Conservation (phyloP, 805 yeast genomes). For the Wickerhamiella vanderwaltii region DNA sequence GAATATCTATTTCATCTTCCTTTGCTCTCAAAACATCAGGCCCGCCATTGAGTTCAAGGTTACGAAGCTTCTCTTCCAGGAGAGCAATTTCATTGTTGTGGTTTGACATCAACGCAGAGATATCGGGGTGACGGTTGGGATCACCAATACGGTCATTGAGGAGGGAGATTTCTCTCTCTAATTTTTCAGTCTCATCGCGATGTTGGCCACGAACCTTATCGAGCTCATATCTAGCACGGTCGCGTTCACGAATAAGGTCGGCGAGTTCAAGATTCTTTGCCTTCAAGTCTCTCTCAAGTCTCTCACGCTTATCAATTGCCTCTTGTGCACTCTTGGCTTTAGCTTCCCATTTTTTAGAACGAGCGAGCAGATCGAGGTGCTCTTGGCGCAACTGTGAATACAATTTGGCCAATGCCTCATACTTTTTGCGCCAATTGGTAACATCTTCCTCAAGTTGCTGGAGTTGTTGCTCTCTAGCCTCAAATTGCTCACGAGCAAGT, state of each 20-base stretch:
- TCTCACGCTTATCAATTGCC: slow-evolving; percentile 71
- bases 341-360: slow-evolving; percentile 70
- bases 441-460: slow-evolving; percentile 61
- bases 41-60: slow-evolving; percentile 21
- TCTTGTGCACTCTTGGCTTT: slow-evolving; percentile 86
- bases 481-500: slow-evolving; percentile 59
- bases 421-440: slow-evolving; percentile 67
- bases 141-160: slow-evolving; percentile 49
- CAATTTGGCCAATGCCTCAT: slow-evolving; percentile 77
- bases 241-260: slow-evolving; percentile 79
- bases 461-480: slow-evolving; percentile 64
- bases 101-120: slow-evolving; percentile 35
- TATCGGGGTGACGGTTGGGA: slow-evolving; percentile 49
- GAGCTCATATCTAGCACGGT: slow-evolving; percentile 71
- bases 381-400: slow-evolving; percentile 88
- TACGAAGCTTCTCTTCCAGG: slow-evolving; percentile 19
- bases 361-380: slow-evolving; percentile 64
- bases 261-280: slow-evolving; percentile 80
- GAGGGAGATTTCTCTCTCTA: slow-evolving; percentile 53
- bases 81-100: slow-evolving; percentile 18
- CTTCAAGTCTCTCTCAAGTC: slow-evolving; percentile 68
- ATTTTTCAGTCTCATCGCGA: slow-evolving; percentile 49
- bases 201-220: slow-evolving; percentile 57
- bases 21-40: slow-evolving; percentile 40
- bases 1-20: slow-evolving; percentile 66